Conservation (phyloP, 306 rosid species). For the Trifolium subterraneum region DNA sequence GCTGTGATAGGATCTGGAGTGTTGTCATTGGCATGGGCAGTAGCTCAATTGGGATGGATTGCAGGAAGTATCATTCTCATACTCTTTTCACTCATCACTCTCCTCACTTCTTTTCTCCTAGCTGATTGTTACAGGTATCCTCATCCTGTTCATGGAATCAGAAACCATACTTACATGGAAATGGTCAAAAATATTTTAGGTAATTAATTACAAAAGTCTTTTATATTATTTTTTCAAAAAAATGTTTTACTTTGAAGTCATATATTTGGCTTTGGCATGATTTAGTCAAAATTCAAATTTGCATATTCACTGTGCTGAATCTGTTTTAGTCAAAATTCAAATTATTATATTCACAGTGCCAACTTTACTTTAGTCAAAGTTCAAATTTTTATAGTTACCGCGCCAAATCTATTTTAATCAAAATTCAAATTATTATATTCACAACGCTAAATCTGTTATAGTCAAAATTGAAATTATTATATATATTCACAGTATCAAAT, state of each 20-base stretch:
- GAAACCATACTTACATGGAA: conserved; percentile 45
- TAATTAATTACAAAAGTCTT: conserved; percentile 2
- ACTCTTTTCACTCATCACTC: conserved; percentile 41
- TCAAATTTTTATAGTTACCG: too few species aligned
- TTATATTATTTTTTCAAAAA: too few species aligned
- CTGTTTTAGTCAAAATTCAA: background rate
- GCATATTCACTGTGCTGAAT: too few species aligned
- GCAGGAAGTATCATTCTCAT: conserved; percentile 31
- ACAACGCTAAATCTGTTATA: too few species aligned
- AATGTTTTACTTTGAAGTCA: background rate
- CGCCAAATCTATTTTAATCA: too few species aligned
- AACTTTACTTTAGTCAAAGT: too few species aligned
- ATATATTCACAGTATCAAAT: too few species aligned
- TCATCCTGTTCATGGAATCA: conserved; percentile 44
- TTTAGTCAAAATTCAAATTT: too few species aligned
- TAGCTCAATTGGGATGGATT: conserved; percentile 59
- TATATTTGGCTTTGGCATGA: too few species aligned
- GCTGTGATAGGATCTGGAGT: conserved; percentile 63
- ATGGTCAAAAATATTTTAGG: conserved; percentile 50
- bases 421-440: too few species aligned
- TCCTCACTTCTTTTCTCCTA: conserved; percentile 43
- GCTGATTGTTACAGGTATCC: conserved; percentile 51
- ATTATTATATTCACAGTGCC: background rate
- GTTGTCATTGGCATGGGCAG: conserved; percentile 52
- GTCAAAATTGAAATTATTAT: too few species aligned